A percentile compares a stretch with the other conserved stretches of the same genome.
Conservation (phyloP, 2,329 filamentous ascomycete species). For the Penicillium sp. region DNA sequence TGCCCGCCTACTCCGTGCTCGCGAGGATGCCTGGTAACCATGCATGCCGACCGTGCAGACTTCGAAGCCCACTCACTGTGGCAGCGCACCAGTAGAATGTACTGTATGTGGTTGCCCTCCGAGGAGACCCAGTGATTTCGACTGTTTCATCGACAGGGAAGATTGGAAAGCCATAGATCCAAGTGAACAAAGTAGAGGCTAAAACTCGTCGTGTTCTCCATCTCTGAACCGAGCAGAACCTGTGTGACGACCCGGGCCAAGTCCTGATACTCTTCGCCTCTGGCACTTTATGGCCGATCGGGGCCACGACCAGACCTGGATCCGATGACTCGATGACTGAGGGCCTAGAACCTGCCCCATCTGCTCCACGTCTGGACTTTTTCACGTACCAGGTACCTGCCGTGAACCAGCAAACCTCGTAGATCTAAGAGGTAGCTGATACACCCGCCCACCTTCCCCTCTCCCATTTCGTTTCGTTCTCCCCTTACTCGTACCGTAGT, state of each 20-base stretch:
- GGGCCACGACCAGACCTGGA: slow-evolving; percentile 1
- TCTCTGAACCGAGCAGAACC: no score
- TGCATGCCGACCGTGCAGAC: no score
- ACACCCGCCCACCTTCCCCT: slow-evolving; percentile 1
- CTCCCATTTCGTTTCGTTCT: slow-evolving; percentile 9
- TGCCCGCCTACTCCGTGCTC: no score
- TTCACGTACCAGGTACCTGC: slow-evolving; percentile 11
- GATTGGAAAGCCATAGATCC: no score
- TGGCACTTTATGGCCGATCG: neutral
- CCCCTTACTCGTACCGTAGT: slow-evolving; percentile 11
- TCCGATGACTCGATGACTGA: slow-evolving; percentile 23
- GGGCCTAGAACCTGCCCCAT: slow-evolving; percentile 17
- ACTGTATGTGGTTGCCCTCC: no score
- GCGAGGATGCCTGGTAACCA: no score
- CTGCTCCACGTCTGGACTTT: slow-evolving; percentile 13
- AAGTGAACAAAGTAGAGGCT: no score
- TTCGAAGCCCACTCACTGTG: no score
- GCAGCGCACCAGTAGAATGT: neutral
- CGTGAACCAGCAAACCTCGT: neutral
- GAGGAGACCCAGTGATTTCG: no score
- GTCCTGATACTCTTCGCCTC: neutral
- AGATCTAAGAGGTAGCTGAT: slow-evolving; percentile 8
- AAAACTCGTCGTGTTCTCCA: no score
- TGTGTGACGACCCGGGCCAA: no score
- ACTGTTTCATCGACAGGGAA: no score